Base-by-base conservation (phyloP, 2,329 filamentous ascomycete genomes). In the Apiospora aurea region DNA sequence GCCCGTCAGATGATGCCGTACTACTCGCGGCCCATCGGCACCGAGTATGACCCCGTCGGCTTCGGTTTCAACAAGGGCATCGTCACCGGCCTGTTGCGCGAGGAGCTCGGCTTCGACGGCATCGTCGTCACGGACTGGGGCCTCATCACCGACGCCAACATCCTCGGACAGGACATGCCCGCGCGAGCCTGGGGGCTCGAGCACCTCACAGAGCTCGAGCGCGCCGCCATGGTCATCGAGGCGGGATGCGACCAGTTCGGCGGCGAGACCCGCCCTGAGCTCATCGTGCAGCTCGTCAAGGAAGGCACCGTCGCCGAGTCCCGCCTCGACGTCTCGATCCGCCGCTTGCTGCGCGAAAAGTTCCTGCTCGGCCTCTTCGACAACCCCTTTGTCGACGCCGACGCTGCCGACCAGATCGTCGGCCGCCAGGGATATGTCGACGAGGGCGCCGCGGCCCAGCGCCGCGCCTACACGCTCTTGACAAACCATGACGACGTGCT, bases 121-220 rank as follows among this genome's bases (percentile, higher is more conserved):
- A 86, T 88, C n/a, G 82, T 88, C 0, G 80, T 84, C 2, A 86
- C 84, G 0, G 87, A 88, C 72, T 88, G 87, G 87, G 85, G 86
- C 0, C 80, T 89, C 4, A 81, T 88, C 29, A 88, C 86, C 0
- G 84, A 87, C 66, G 75, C 76, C 0, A 72, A 77, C 1, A 83
- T 87, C 43, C 41, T 74, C 0, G 85, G 84, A 1, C 82, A 86
- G 74, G 78, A 83, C 46, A 83, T 86, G 82, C 84, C 83, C 0
- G 85, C 85, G 0, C 82, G 85, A 14, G 84, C 84, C 2, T 89
- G 87, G 86, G 87, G 87, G 1, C 81, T 85, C 0, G 86, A 88
- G 73, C 76, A 83, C 69, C 77, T 86, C 1, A 83, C 76, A 26
- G 84, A 81, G 71, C 75, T 83, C 1, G 79, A 88, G 72, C 80